These are phyloP conservation scores for Dictyostelium intermedium DNA, from an alignment of 78 protist genomes.

Conservation along the genomic window DNA sequence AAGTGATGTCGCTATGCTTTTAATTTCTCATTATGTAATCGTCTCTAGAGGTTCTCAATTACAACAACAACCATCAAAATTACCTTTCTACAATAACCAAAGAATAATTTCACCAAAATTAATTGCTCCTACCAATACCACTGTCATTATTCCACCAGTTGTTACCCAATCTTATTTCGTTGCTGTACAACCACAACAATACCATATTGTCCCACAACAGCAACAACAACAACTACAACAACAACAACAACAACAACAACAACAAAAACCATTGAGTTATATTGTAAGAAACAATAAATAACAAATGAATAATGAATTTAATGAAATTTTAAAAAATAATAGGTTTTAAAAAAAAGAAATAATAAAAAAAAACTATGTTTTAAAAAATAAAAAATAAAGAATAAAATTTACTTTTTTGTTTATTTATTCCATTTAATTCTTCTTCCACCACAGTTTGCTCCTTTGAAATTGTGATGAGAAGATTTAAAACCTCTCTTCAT, in stretches of 20 bases:
- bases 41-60: not conserved
- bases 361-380: not conserved
- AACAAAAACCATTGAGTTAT: not conserved
- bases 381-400: not conserved
- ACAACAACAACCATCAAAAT: not conserved
- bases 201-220: not conserved
- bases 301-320: too few relatives aligned
- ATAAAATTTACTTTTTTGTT: not conserved
- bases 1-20: conserved; percentile 2
- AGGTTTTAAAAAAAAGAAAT: not conserved
- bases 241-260: not conserved
- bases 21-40: not conserved
- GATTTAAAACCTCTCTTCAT: conserved; percentile 72
- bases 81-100: not conserved
- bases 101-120: not conserved
- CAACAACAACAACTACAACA: not conserved
- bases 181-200: not conserved
- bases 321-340: not conserved
- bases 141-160: not conserved
- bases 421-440: conserved; percentile 34
- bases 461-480: not conserved
- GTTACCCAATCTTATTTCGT: not conserved
- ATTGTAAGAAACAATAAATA: not conserved
- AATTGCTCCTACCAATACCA: not conserved
- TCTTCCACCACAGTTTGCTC: not conserved